Percentiles rank a stretch among this genome's conserved stretches.
These are phyloP conservation scores for Carex parvula DNA, from an alignment of 176 grass and related monocot species.

Conservation along the genomic window DNA sequence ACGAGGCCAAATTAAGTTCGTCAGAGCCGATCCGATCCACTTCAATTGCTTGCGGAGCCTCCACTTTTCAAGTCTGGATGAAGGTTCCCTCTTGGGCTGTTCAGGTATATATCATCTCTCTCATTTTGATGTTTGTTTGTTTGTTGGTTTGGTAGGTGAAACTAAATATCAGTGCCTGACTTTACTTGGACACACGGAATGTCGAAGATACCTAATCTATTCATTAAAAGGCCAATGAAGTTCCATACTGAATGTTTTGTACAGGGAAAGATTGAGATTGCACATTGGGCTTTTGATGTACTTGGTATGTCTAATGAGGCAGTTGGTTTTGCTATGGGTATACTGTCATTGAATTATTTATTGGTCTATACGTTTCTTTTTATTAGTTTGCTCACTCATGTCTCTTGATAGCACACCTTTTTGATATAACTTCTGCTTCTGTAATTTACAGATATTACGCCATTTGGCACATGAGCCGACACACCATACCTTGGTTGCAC, in stretches of 20 bases:
- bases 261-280: not conserved
- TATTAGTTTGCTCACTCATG: not conserved
- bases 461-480: conserved; percentile 78
- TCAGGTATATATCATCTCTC: conserved; percentile 51
- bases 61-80: conserved; percentile 91
- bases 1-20: conserved; percentile 42
- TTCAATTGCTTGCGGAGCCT: conserved; percentile 71
- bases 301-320: not conserved
- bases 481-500: conserved; percentile 79
- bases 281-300: not conserved
- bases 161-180: not conserved
- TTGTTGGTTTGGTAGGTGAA: conserved; percentile 16
- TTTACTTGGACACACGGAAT: not conserved
- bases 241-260: not conserved
- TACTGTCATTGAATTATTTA: not conserved
- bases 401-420: conserved; percentile 1
- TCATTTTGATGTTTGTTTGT: conserved; percentile 20
- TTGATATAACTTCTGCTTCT: conserved; percentile 16
- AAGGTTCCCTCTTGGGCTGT: conserved; percentile 88
- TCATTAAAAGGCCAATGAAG: not conserved
- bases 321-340: conserved; percentile 1
- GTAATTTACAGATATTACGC: conserved; percentile 64
- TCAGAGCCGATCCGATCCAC: conserved; percentile 60
- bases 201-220: not conserved
- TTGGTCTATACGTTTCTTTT: not conserved